phyloP scores from a whole-genome alignment of 2,329 filamentous ascomycete species.

The Epichloe sp. region DNA sequence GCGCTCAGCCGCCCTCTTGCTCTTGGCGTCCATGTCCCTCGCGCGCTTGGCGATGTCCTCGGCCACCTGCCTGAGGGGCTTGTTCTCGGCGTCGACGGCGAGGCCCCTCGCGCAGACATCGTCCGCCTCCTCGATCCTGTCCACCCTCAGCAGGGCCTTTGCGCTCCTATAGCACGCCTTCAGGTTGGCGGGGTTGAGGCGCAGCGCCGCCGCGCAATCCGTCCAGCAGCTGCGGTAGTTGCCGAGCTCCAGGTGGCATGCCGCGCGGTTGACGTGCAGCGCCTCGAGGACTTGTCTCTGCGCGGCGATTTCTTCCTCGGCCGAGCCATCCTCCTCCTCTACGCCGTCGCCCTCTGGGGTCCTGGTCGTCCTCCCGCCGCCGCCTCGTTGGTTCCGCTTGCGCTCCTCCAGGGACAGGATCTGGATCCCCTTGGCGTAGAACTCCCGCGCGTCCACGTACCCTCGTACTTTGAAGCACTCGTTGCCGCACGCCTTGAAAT shows the following conservation, averaged over 20 bases:
- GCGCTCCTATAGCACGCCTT: slow-evolving; percentile 88
- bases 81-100: slow-evolving; percentile 56
- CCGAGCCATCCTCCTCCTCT: slow-evolving; percentile 18
- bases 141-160: slow-evolving; percentile 63
- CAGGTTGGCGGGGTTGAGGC: slow-evolving; percentile 65
- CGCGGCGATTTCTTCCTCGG: slow-evolving; percentile 41
- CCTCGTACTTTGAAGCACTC: slow-evolving; percentile 63
- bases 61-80: slow-evolving; percentile 47
- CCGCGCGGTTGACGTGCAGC: slow-evolving; percentile 74
- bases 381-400: slow-evolving; percentile 24
- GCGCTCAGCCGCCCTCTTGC: slow-evolving; percentile 42
- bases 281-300: slow-evolving; percentile 58
- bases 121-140: slow-evolving; percentile 65
- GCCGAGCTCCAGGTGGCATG: slow-evolving; percentile 75
- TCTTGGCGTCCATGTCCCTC: slow-evolving; percentile 38
- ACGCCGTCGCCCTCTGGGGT: slow-evolving; percentile 19
- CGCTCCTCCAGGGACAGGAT: slow-evolving; percentile 54
- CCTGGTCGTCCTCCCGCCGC: slow-evolving; percentile 19
- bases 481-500: slow-evolving; percentile 88
- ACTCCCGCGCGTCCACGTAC: slow-evolving; percentile 78
- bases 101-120: slow-evolving; percentile 68
- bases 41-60: slow-evolving; percentile 50
- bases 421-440: slow-evolving; percentile 75
- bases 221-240: slow-evolving; percentile 81
- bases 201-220: slow-evolving; percentile 70